These are phyloP conservation scores for Clarireedia homoeocarpa DNA, from an alignment of 2,329 filamentous ascomycete genomes.

Conservation along the genomic window DNA sequence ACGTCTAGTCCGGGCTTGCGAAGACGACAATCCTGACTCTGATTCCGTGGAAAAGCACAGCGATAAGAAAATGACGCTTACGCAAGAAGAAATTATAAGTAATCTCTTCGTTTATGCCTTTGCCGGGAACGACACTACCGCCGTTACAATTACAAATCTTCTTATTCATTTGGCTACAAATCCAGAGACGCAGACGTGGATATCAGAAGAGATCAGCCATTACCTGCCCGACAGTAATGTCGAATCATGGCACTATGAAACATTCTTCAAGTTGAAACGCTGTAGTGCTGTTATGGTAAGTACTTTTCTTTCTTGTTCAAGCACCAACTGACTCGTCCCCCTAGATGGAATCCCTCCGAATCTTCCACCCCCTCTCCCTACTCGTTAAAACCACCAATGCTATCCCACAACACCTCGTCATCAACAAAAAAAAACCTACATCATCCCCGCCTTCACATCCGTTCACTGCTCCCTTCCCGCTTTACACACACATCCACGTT, in stretches of 20 bases:
- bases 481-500: neutral
- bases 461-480: neutral
- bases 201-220: neutral
- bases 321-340: neutral
- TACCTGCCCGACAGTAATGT: neutral
- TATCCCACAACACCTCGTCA: neutral
- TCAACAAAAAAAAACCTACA: neutral
- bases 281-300: neutral
- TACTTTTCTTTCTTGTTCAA: neutral
- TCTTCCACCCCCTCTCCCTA: neutral
- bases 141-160: neutral
- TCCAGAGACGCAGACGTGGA: neutral
- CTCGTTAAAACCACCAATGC: neutral
- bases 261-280: neutral
- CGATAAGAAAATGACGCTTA: neutral
- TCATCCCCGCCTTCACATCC: neutral
- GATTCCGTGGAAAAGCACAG: neutral
- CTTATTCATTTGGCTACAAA: neutral
- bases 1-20: neutral
- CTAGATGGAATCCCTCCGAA: neutral
- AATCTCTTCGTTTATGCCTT: conserved; percentile 3
- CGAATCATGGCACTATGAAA: neutral
- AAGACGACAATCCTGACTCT: neutral
- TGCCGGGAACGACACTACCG: neutral
- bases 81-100: neutral